These are phyloP conservation scores for Cercospora janseana DNA, from an alignment of 2,329 filamentous ascomycete species.

Conservation along the genomic window DNA sequence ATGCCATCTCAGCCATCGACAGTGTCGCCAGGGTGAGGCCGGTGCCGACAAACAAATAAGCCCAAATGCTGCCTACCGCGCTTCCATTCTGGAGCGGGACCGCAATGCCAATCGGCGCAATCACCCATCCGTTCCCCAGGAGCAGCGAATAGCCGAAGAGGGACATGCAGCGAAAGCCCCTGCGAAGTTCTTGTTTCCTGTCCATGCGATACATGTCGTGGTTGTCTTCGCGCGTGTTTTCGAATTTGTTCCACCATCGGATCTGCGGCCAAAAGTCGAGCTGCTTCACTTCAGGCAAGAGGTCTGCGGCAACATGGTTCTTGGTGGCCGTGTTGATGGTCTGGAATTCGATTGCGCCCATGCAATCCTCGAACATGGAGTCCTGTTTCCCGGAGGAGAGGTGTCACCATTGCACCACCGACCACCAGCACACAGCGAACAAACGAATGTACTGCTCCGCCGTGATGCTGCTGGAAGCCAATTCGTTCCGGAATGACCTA, in stretches of 20 bases:
- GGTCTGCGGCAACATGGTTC: no score
- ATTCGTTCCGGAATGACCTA: no score
- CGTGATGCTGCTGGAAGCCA: no score
- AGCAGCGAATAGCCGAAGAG: constrained; percentile 33
- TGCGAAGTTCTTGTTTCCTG: constrained; percentile 24
- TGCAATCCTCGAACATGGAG: no score
- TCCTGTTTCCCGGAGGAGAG: no score
- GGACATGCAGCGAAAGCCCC: constrained; percentile 27
- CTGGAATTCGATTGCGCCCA: no score
- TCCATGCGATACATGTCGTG: constrained; percentile 26
- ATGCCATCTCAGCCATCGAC: constrained; percentile 30
- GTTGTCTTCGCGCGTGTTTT: constrained; percentile 15
- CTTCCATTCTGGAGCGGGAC: constrained; percentile 25
- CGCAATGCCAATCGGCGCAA: constrained; percentile 15
- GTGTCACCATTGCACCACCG: no score
- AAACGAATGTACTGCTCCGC: no score
- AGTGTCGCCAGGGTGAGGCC: background rate
- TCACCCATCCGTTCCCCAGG: constrained; percentile 34
- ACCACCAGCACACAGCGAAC: no score
- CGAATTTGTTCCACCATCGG: background rate
- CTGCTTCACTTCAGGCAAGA: no score
- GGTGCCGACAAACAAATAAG: constrained; percentile 23
- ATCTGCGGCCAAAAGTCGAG: background rate
- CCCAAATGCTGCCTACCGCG: constrained; percentile 24
- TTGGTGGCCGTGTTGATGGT: no score